These are phyloP conservation scores for Ceratobasidium sp. DNA, from an alignment of 1,284 basidiomycete species.

Conservation along the genomic window DNA sequence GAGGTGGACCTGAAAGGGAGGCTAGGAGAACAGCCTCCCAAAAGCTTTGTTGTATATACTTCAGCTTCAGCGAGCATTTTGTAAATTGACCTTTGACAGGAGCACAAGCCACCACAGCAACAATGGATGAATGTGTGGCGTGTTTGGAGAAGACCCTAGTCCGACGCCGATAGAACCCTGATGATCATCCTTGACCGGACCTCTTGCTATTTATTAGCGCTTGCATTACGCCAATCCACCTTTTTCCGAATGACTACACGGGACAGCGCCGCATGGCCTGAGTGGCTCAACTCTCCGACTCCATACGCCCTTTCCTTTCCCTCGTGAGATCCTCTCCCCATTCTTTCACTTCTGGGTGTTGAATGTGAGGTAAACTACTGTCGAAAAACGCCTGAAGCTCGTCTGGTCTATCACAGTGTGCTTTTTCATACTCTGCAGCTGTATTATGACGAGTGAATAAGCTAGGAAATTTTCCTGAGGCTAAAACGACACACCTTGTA, in stretches of 20 bases:
- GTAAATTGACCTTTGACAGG: slow-evolving; percentile 29
- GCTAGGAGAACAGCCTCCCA: not conserved
- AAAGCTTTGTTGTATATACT: not conserved
- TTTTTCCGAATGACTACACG: no score
- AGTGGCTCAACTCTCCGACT: not conserved
- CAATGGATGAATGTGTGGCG: no score
- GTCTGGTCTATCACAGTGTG: slow-evolving; percentile 57
- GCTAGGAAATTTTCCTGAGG: not conserved
- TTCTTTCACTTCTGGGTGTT: slow-evolving; percentile 79
- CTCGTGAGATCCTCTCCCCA: slow-evolving; percentile 79
- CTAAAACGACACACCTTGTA: slow-evolving; percentile 70
- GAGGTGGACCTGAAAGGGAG: not conserved
- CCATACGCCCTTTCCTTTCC: slow-evolving; percentile 61
- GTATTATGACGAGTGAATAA: not conserved
- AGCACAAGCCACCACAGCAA: no score
- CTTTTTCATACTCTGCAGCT: slow-evolving; percentile 81
- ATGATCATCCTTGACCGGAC: no score
- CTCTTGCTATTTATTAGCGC: no score
- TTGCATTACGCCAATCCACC: no score
- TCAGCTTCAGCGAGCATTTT: not conserved
- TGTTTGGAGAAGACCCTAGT: no score
- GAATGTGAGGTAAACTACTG: slow-evolving; percentile 76
- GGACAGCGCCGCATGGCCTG: no score
- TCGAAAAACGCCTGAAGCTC: slow-evolving; percentile 81
- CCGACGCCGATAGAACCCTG: no score